Base-by-base conservation (phyloP, 2,329 filamentous ascomycete species). In the Gaeumannomyces sp. region DNA sequence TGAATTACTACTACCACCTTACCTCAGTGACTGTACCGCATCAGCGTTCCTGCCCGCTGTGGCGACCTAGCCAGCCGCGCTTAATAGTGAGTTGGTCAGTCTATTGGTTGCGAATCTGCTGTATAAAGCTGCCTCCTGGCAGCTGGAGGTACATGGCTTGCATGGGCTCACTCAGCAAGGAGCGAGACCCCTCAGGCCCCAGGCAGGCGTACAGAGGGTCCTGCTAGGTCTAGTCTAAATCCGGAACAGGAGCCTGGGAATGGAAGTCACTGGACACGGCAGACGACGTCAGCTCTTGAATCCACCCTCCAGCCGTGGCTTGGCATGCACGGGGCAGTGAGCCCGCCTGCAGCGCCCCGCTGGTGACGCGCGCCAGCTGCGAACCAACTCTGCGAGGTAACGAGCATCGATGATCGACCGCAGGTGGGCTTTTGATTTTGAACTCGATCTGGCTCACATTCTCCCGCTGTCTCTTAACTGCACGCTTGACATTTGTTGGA, bases 301-400 rank as follows among this genome's bases (percentile, higher is more conserved):
- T 53, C n/a, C 10, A 5, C 22, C 45, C 19, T 8, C 22, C 45
- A 53, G 45, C 45, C 19, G 45, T 53, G 45, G 45, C 45, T 53
- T 53, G 45, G 45, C 45, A 53, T 53, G 45, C 45, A 53, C n/a
- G 45, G 45, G n/a, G n/a, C 45, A 53, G 45, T 53, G 19, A 53
- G 45, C 45, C 45, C 45, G 45, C 45, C 45, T 50, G 45, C 45
- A 50, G 45, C 45, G 45, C 45, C 45, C 45, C 45, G 45, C 45
- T 53, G 45, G 45, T 53, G 45, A 53, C 45, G 45, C 60, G 60
- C 59, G 31, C 31, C 59, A 60, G 59, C 60, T 45, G 33, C 16
- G 45, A 27, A 28, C 31, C 59, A 61, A 28, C 59, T 27, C n/a
- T 31, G 33, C 35, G 33, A 45, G 35, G 22, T 3, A 50, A 28